Percentiles rank a stretch among this genome's conserved stretches.
These are phyloP conservation scores for Blakeslea trispora DNA, from an alignment of 371 early-diverging fungal genomes.

Conservation along the genomic window DNA sequence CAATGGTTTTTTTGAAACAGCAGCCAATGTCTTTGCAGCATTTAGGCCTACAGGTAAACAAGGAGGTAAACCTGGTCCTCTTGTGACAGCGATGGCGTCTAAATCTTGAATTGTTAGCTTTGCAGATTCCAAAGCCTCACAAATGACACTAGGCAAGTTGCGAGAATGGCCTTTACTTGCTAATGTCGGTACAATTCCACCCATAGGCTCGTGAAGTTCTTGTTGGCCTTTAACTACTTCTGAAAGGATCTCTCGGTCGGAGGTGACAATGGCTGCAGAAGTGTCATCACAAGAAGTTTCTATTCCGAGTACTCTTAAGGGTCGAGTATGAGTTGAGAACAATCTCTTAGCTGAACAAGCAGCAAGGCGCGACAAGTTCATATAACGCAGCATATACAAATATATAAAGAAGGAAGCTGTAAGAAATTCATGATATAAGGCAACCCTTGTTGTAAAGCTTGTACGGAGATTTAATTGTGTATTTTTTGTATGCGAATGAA, in stretches of 20 bases:
- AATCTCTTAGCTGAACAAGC: conserved; percentile 2
- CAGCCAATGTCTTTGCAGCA: conserved; percentile 80
- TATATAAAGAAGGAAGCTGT: neutral
- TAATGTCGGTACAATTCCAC: conserved; percentile 81
- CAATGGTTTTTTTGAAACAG: conserved; percentile 67
- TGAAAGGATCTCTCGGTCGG: conserved; percentile 65
- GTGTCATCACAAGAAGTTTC: conserved; percentile 90
- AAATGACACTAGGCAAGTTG: conserved; percentile 68
- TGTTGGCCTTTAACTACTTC: conserved; percentile 72
- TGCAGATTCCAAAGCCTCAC: conserved; percentile 63
- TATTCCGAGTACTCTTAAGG: conserved; percentile 65
- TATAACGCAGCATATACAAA: neutral
- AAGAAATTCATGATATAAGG: neutral
- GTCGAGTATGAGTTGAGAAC: conserved; percentile 11
- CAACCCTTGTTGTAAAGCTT: neutral
- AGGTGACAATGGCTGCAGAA: conserved; percentile 76
- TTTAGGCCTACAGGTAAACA: conserved; percentile 78
- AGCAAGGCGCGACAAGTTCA: conserved; percentile 4
- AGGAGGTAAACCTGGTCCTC: conserved; percentile 82
- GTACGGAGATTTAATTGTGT: neutral
- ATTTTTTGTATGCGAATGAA: neutral
- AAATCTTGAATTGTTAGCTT: conserved; percentile 56
- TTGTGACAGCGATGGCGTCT: conserved; percentile 83
- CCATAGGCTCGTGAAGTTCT: conserved; percentile 74
- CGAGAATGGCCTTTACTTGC: conserved; percentile 74